A percentile compares a stretch with the other conserved stretches of the same genome.
Conservation (phyloP, 257 asterid genomes). For the Scutellaria baicalensis region DNA sequence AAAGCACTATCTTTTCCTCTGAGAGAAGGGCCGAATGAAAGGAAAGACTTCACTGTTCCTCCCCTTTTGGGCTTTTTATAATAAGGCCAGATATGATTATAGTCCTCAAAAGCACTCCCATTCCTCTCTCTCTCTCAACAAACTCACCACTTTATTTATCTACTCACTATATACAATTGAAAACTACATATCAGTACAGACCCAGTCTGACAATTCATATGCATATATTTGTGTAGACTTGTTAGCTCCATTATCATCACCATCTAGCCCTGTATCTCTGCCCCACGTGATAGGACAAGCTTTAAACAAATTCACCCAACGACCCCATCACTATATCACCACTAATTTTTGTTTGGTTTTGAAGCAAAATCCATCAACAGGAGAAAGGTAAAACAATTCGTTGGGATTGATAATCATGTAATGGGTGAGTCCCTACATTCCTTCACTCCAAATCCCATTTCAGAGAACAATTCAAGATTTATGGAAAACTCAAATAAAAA, state of each 20-base stretch:
- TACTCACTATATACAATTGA: slow-evolving; percentile 20
- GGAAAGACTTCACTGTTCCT: slow-evolving; percentile 25
- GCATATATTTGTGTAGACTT: slow-evolving; percentile 5
- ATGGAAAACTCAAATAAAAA: background rate
- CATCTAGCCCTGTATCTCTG: slow-evolving; percentile 20
- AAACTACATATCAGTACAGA: slow-evolving; percentile 27
- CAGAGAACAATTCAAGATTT: background rate
- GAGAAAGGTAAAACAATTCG: background rate
- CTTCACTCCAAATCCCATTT: background rate
- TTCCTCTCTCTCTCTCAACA: background rate
- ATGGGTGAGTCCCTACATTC: background rate
- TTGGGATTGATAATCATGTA: background rate
- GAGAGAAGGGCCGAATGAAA: slow-evolving; percentile 22
- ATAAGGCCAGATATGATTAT: slow-evolving; percentile 29
- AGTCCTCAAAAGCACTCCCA: slow-evolving; percentile 16
- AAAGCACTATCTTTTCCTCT: slow-evolving; percentile 41
- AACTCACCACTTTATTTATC: slow-evolving; percentile 34
- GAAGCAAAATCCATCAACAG: background rate
- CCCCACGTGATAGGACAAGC: slow-evolving; percentile 35
- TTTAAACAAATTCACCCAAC: slow-evolving; percentile 29
- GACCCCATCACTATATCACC: slow-evolving; percentile 23
- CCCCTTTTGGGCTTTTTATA: slow-evolving; percentile 23
- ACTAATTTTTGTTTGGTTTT: slow-evolving; percentile 13
- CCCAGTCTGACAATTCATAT: slow-evolving; percentile 29
- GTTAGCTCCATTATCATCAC: slow-evolving; percentile 22